phyloP scores from a whole-genome alignment of 768 basidiomycete genomes.

The Mrakia frigida region DNA sequence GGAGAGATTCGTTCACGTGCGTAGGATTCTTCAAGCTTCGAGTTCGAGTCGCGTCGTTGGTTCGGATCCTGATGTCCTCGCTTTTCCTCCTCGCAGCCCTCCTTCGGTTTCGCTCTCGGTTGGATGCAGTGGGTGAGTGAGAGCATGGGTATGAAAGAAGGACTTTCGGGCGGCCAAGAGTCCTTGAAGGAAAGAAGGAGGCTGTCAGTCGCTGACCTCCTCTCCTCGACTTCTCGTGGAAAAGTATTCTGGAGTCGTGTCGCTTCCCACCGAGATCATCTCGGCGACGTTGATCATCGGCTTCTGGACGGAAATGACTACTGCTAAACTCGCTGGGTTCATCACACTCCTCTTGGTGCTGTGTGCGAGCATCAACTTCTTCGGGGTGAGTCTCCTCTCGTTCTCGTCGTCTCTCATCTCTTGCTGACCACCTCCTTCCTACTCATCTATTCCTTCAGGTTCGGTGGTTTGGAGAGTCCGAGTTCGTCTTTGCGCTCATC shows the following conservation, averaged over 20 bases:
- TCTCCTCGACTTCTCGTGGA: background rate
- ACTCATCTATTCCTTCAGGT: too few relatives aligned
- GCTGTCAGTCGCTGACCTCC: background rate
- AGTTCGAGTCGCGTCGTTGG: too few relatives aligned
- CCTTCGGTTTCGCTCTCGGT: slow-evolving; percentile 40
- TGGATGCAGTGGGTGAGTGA: slow-evolving; percentile 35
- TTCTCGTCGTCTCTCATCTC: too few relatives aligned
- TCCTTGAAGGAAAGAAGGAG: too few relatives aligned
- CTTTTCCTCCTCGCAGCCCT: too few relatives aligned
- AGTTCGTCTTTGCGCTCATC: slow-evolving; percentile 41
- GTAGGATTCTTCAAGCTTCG: too few relatives aligned
- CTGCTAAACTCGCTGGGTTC: slow-evolving; percentile 29
- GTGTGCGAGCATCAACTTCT: background rate
- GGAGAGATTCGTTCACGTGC: slow-evolving; percentile 33
- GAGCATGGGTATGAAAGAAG: too few relatives aligned
- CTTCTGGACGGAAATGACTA: slow-evolving; percentile 52
- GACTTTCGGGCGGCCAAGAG: background rate
- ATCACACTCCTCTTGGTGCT: slow-evolving; percentile 8
- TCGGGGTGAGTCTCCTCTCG: too few relatives aligned
- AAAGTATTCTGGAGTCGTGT: too few relatives aligned
- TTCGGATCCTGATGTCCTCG: too few relatives aligned
- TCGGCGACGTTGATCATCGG: slow-evolving; percentile 44
- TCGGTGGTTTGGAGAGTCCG: slow-evolving; percentile 36
- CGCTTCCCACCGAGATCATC: slow-evolving; percentile 44
- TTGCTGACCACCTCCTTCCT: too few relatives aligned